These are phyloP conservation scores for Hymenoscyphus occultus DNA, from an alignment of 2,329 filamentous ascomycete genomes.

Conservation along the genomic window DNA sequence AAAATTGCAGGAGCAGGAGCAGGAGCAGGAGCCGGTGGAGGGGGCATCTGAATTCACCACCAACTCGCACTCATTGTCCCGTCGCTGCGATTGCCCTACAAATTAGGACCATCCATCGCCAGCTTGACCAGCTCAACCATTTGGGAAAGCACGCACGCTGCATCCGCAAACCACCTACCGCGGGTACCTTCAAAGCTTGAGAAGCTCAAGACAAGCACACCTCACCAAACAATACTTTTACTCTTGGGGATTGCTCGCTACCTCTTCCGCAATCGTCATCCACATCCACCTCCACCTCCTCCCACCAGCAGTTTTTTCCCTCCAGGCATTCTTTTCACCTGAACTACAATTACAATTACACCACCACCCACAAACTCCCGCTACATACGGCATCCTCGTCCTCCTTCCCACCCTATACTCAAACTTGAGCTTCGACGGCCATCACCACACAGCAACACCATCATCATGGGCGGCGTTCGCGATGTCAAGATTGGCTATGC, in stretches of 20 bases:
- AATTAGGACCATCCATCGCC: background rate
- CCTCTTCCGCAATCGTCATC: constrained; percentile 2
- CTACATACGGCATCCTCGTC: background rate
- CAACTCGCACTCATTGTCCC: background rate
- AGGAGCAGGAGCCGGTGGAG: too few species aligned
- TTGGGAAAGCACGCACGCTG: background rate
- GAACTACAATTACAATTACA: background rate
- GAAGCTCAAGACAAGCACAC: background rate
- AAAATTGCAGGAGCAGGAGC: background rate
- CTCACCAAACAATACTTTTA: background rate
- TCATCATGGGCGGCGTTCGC: constrained; percentile 23
- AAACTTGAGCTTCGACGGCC: background rate
- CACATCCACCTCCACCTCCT: background rate
- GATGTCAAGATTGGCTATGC: constrained; percentile 32
- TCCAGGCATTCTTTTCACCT: background rate
- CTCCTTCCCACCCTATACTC: background rate
- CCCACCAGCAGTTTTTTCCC: background rate
- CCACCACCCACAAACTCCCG: background rate
- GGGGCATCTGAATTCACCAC: background rate
- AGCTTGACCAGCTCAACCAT: constrained; percentile 1
- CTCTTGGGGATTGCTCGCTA: background rate
- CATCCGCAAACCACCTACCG: background rate
- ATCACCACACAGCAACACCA: background rate
- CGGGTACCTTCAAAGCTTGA: background rate
- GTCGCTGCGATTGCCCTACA: background rate